Percentiles rank a stretch among this genome's conserved stretches.
Conservation (phyloP, 345 rosid genomes). For the Eucalyptus lansdowneana region DNA sequence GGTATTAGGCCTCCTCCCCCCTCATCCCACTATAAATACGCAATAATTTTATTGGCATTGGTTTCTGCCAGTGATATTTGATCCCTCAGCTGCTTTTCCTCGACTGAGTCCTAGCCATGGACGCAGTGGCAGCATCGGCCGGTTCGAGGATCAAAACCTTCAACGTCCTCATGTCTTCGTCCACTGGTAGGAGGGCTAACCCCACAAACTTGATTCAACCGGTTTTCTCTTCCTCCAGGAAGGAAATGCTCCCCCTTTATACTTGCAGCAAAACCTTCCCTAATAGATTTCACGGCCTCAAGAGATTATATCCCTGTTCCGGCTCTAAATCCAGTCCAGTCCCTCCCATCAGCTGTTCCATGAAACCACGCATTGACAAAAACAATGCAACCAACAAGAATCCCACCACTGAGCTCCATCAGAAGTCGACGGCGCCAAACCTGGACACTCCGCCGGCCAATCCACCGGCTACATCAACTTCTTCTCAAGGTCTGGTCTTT, state of each 20-base stretch:
- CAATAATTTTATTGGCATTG: not conserved
- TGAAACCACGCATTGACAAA: constrained; percentile 13
- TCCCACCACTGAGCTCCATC: not conserved
- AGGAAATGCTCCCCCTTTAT: not conserved
- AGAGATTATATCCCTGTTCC: not conserved
- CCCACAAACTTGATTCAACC: not conserved
- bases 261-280: not conserved
- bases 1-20: not conserved
- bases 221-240: not conserved
- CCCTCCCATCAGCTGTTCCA: constrained; percentile 10
- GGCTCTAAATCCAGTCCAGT: not conserved
- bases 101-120: not conserved
- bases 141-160: not conserved
- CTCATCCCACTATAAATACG: not conserved
- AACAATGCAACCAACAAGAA: constrained; percentile 7
- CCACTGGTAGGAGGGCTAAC: not conserved
- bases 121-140: not conserved
- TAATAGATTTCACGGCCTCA: not conserved
- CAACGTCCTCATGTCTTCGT: not conserved
- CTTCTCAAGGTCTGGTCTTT: constrained; percentile 22
- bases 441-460: not conserved
- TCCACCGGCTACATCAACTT: constrained; percentile 1
- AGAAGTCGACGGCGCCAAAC: not conserved
- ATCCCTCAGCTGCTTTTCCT: not conserved
- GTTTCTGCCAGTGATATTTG: not conserved